Conservation (phyloP, 2,329 filamentous ascomycete genomes). For the Colletotrichum magnum region DNA sequence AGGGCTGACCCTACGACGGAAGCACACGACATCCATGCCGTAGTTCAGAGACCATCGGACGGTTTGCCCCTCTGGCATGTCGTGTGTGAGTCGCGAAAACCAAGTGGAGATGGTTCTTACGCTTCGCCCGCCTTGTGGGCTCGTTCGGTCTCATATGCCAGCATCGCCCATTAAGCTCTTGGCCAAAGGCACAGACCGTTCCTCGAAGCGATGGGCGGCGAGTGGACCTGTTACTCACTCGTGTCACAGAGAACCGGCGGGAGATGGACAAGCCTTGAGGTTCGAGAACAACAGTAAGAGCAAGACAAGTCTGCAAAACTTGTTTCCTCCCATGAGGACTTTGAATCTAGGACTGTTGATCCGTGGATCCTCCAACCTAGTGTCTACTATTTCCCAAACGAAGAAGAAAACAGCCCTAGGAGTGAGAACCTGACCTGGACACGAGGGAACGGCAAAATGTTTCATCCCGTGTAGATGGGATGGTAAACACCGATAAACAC, state of each 20-base stretch:
- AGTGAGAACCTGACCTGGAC: not conserved
- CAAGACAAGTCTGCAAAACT: not conserved
- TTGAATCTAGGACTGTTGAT: not conserved
- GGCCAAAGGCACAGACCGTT: slow-evolving; percentile 19
- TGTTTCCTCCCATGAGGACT: not conserved
- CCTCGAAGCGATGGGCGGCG: slow-evolving; percentile 1
- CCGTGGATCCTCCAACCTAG: not conserved
- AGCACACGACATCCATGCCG: slow-evolving; percentile 20
- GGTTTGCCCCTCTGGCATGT: slow-evolving; percentile 1
- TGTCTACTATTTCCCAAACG: no score
- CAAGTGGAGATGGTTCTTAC: slow-evolving; percentile 19
- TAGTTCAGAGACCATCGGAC: slow-evolving; percentile 21
- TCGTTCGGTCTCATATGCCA: slow-evolving; percentile 4
- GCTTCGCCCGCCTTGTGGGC: slow-evolving; percentile 1
- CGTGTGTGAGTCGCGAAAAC: not conserved
- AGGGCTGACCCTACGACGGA: slow-evolving; percentile 21
- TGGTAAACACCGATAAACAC: slow-evolving; percentile 38
- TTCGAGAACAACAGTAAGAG: not conserved
- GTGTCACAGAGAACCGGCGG: not conserved
- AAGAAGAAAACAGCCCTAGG: no score
- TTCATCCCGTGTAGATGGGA: slow-evolving; percentile 39
- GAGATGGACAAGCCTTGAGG: not conserved
- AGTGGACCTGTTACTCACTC: not conserved
- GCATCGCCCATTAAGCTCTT: slow-evolving; percentile 6
- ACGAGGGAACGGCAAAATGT: slow-evolving; percentile 20